Conservation (phyloP, 768 basidiomycete genomes). For the Auricularia sp. region DNA sequence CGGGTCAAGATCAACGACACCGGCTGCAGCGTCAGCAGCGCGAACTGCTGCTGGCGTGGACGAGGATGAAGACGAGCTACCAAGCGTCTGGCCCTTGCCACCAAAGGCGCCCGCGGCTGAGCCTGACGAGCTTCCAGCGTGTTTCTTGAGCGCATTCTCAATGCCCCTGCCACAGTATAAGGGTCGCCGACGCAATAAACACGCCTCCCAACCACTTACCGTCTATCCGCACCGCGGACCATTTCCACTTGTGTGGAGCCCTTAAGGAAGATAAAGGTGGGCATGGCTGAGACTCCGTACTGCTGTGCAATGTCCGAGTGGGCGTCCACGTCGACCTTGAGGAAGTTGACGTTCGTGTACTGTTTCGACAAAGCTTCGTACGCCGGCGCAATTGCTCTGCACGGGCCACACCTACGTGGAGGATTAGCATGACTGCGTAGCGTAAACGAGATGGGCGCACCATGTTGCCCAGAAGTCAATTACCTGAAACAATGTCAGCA, state of each 20-base stretch:
- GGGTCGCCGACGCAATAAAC: not conserved
- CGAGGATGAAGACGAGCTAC: conserved; percentile 29
- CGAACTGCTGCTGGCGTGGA: conserved; percentile 26
- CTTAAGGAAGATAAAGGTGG: conserved; percentile 72
- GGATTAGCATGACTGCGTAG: too few species aligned
- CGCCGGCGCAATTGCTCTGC: conserved; percentile 69
- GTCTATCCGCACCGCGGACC: conserved; percentile 61
- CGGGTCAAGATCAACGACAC: conserved; percentile 46
- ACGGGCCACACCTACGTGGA: conserved; percentile 67
- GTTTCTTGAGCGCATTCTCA: conserved; percentile 46
- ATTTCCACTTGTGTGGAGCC: conserved; percentile 57
- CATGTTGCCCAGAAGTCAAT: conserved; percentile 84
- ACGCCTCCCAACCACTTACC: conserved; percentile 30
- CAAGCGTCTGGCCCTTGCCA: conserved; percentile 67
- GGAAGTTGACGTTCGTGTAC: conserved; percentile 63
- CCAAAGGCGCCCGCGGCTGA: conserved; percentile 41
- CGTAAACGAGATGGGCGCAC: conserved; percentile 23
- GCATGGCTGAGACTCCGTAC: conserved; percentile 48
- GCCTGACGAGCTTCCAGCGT: conserved; percentile 32
- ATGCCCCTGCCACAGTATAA: conserved; percentile 37
- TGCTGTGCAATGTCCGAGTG: conserved; percentile 54
- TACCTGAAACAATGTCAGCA: conserved; percentile 35
- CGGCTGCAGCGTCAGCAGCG: conserved; percentile 25
- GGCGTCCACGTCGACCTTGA: conserved; percentile 75
- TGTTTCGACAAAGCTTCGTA: conserved; percentile 63